phyloP scores from a whole-genome alignment of 2,329 filamentous ascomycete species.

The Calonectria pteridis region DNA sequence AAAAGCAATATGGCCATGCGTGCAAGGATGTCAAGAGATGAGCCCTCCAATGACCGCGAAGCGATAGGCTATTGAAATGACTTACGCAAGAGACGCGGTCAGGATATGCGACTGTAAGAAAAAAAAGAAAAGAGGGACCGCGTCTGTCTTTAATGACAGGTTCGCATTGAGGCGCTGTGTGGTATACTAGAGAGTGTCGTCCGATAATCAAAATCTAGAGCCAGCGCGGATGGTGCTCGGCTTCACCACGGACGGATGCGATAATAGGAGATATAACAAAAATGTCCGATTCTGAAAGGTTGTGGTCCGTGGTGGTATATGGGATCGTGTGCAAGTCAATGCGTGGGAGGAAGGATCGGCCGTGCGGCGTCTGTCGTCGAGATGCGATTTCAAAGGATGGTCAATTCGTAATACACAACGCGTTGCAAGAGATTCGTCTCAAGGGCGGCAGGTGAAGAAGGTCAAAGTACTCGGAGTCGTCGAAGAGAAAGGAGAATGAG shows the following conservation, averaged over 20 bases:
- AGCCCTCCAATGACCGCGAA: not conserved
- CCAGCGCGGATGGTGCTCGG: not conserved
- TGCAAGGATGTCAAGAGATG: slow-evolving; percentile 4
- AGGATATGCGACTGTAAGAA: not conserved
- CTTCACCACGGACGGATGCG: slow-evolving; percentile 18
- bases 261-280: slow-evolving; percentile 16
- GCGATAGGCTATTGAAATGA: not conserved
- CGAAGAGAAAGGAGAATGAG: slow-evolving; percentile 17
- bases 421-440: not conserved
- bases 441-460: not conserved
- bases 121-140: not conserved
- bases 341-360: slow-evolving; percentile 21
- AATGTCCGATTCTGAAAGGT: slow-evolving; percentile 5
- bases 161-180: not conserved
- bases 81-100: slow-evolving; percentile 9
- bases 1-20: slow-evolving; percentile 20
- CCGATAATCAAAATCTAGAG: not conserved
- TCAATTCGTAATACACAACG: slow-evolving; percentile 24
- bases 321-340: slow-evolving; percentile 25
- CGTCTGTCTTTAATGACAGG: slow-evolving; percentile 10
- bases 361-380: slow-evolving; percentile 17
- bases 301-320: not conserved
- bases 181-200: not conserved
- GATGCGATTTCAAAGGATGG: slow-evolving; percentile 12
- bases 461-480: not conserved